Evolutionary conservation across 2,329 filamentous ascomycete species (phyloP).

Genomic region (Xylariaceae sp.): DNA sequence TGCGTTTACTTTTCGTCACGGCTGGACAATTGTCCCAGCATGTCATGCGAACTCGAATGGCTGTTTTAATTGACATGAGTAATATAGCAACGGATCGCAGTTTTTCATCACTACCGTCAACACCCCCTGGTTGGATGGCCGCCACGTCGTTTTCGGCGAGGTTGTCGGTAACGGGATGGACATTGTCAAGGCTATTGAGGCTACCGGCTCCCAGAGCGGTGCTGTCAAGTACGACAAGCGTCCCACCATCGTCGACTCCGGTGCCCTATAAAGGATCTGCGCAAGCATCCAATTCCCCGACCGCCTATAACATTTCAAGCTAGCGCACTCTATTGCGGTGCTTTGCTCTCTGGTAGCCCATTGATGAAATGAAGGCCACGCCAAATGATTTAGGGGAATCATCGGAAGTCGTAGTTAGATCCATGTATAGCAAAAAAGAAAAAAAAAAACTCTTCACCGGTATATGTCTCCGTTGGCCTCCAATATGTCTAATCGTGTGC

Average conservation of each 20-base stretch:
- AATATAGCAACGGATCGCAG: constrained; percentile 84
- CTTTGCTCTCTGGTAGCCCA: constrained; percentile 11
- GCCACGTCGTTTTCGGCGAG: constrained; percentile 81
- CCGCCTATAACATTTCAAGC: constrained; percentile 23
- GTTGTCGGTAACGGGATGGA: constrained; percentile 49
- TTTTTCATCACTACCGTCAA: constrained; percentile 96
- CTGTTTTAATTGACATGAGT: constrained; percentile 1
- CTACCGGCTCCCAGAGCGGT: constrained; percentile 51
- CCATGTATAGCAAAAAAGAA: constrained; percentile 12
- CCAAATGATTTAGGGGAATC: constrained; percentile 14
- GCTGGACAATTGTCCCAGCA: not conserved
- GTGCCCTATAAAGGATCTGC: constrained; percentile 39
- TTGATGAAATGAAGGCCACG: constrained; percentile 9
- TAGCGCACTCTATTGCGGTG: constrained; percentile 13
- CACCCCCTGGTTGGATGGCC: constrained; percentile 78
- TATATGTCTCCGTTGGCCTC: not conserved
- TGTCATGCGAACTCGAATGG: not conserved
- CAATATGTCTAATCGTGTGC: not conserved
- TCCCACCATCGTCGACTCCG: constrained; percentile 53
- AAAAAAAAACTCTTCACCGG: constrained; percentile 13
- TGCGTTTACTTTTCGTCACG: not conserved
- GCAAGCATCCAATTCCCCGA: constrained; percentile 6
- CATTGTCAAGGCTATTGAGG: constrained; percentile 57
- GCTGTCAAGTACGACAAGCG: constrained; percentile 50
- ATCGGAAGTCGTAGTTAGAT: constrained; percentile 13